Base-by-base conservation (phyloP, 106 monocot species). In the Apostasia ramifera region DNA sequence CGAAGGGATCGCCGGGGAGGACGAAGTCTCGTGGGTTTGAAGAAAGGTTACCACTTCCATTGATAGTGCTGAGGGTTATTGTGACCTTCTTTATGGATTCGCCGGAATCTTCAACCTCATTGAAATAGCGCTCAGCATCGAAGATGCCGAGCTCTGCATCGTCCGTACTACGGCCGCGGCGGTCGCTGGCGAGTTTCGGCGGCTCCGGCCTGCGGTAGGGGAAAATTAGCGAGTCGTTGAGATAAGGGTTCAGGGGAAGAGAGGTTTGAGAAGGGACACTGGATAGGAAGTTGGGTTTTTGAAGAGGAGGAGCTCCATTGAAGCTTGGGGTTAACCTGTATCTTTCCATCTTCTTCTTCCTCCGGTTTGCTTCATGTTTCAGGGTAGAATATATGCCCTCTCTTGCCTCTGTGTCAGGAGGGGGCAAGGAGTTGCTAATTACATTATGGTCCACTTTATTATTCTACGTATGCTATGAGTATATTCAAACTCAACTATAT, bases 121-220 rank as follows among this genome's bases (percentile, higher is more conserved):
- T 81, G 77, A 86, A 86, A 79, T 89, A 93, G 42, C 78, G 78
- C 47, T 86, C 76, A 38, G 92, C 86, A 50, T 78, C 77, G 70
- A 93, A 93, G 77, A 93, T 81, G 75, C 85, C 70, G 66, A 88
- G 55, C 69, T 92, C 88, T 8, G 74, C 9, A 70, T 85, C 83
- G 13, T 72, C 72, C 3, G 3, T 6, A 5, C 12, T 15, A 1
- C 15, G 26, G 65, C 47, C 48, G 14, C 8, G 5, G 26, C 65
- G 11, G 60, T 12, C 37, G 2, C 47, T 6, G 63, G 51, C 1
- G 65, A 6, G 40, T 41, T 14, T 51, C 44, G 54, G 2, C 50
- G 56, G 45, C 9, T 65, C 47, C 12, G 46, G 37, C 1, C 65
- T 46, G 26, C 1, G 62, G 66, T 58, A 69, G 60, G 79, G 44